These are phyloP conservation scores for Penicillium sclerotiorum DNA, from an alignment of 2,329 filamentous ascomycete species.

Conservation along the genomic window DNA sequence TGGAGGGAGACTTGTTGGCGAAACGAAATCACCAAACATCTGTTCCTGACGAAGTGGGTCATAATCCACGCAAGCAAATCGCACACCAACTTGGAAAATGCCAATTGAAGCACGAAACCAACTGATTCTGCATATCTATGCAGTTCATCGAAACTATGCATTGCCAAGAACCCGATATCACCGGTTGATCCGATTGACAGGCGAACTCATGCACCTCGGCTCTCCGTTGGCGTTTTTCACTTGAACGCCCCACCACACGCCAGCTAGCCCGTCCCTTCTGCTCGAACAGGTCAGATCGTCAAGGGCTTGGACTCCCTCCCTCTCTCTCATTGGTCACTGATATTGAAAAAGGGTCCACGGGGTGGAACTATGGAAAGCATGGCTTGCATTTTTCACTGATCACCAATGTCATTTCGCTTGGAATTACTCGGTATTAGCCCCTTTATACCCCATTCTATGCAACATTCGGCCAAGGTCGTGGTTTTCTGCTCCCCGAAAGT, in stretches of 20 bases:
- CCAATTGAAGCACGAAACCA: too few species aligned
- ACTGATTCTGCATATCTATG: too few species aligned
- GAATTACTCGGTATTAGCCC: background rate
- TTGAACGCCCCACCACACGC: background rate
- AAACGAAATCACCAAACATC: too few species aligned
- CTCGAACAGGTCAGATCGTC: slow-evolving; percentile 9
- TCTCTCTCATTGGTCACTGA: background rate
- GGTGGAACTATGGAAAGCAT: background rate
- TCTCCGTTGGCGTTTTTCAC: background rate
- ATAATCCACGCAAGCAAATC: too few species aligned
- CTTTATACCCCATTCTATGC: background rate
- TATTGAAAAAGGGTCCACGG: background rate
- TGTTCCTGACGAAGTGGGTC: too few species aligned
- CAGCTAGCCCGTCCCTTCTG: slow-evolving; percentile 2
- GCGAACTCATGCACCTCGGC: background rate
- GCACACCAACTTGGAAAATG: too few species aligned
- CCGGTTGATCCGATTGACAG: background rate
- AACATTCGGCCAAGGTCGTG: background rate
- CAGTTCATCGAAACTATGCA: too few species aligned
- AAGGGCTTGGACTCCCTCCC: background rate
- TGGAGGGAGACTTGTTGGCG: too few species aligned
- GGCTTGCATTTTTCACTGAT: background rate
- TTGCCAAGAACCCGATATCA: too few species aligned
- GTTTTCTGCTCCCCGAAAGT: background rate
- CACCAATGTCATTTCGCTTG: slow-evolving; percentile 3